Base-by-base conservation (phyloP, 2,329 filamentous ascomycete genomes). In the Nothophoma quercina region DNA sequence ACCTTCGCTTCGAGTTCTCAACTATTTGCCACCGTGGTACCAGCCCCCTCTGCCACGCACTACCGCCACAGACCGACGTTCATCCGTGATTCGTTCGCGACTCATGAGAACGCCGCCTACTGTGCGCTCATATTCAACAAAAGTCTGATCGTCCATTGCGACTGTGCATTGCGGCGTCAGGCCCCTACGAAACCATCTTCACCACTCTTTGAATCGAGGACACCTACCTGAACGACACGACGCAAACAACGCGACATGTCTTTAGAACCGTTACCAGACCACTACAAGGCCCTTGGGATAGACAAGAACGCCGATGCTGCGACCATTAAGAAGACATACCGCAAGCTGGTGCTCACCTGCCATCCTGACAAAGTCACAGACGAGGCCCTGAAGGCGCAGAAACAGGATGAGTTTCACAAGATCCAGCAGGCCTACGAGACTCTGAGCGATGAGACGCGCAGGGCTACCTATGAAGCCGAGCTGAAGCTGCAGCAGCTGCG, bases 351-450 rank as follows among this genome's bases (percentile, higher is more conserved):
- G 28, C 84, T 96, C 63, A 91, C 90, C 74, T 93, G 89, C 70
- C 93, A 97, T 65, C 93, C 93, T 26, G 93, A 97, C 80, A 96
- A 96, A 78, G 85, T 96, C 58, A 88, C 91, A 62, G 86, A 96
- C 67, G 86, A 88, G 45, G 80, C 85, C 13, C 79, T 89, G 66
- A 96, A 95, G 76, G 85, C 86, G 53, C 79, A 85, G 64, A 96
- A 93, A 74, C 86, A 90, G 64, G 88, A 91, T 64, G 88, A 96
- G 75, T 99, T 98, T 69, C 92, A 97, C 75, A 87, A 86, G 71
- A 90, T 98, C 26, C 93, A 97, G 74, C 86, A 93, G 65, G 93
- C 95, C 42, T 99, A 96, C 76, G 95, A 98, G 75, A 81, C 95
- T 23, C 84, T 99, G 55, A 90, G 86, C 67, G 88, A 97, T 70